Percentiles rank a stretch among this genome's conserved stretches.
Conservation (phyloP, 2,329 filamentous ascomycete genomes). For the Aspergillus sojae region DNA sequence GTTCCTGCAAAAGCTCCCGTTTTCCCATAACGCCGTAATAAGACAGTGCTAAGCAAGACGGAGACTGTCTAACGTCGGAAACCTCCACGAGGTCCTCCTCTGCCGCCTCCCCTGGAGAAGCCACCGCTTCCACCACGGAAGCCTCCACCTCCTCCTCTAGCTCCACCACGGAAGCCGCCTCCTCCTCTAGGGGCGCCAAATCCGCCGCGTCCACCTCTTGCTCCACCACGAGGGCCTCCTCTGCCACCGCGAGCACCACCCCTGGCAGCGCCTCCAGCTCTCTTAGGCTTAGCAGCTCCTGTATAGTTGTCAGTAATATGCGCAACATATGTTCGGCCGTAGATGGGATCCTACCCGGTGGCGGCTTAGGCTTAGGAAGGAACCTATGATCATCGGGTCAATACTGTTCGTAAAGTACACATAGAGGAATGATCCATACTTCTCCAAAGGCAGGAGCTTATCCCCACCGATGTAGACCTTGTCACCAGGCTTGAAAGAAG, state of each 20-base stretch:
- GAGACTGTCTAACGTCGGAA: conserved; percentile 30
- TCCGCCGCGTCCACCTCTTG: conserved; percentile 40
- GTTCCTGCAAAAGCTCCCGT: conserved; percentile 43
- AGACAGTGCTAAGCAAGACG: conserved; percentile 38
- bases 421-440: conserved; percentile 47
- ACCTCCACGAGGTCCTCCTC: conserved; percentile 32
- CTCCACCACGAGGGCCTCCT: conserved; percentile 47
- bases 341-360: conserved; percentile 48
- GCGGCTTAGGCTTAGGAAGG: conserved; percentile 86
- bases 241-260: conserved; percentile 46
- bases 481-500: conserved; percentile 93
- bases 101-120: conserved; percentile 45
- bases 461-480: conserved; percentile 96
- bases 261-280: conserved; percentile 62
- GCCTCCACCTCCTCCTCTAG: conserved; percentile 42
- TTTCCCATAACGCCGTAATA: conserved; percentile 48
- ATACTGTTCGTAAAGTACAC: background rate
- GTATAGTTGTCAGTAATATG: conserved; percentile 38
- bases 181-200: conserved; percentile 55
- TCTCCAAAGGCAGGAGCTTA: conserved; percentile 92
- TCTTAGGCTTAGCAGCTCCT: conserved; percentile 71
- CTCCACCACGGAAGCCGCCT: conserved; percentile 46
- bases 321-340: conserved; percentile 3
- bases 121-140: conserved; percentile 43
- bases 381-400: conserved; percentile 58